Evolutionary conservation across 306 rosid genomes (phyloP).

Genomic region (Casuarina equisetifolia): DNA sequence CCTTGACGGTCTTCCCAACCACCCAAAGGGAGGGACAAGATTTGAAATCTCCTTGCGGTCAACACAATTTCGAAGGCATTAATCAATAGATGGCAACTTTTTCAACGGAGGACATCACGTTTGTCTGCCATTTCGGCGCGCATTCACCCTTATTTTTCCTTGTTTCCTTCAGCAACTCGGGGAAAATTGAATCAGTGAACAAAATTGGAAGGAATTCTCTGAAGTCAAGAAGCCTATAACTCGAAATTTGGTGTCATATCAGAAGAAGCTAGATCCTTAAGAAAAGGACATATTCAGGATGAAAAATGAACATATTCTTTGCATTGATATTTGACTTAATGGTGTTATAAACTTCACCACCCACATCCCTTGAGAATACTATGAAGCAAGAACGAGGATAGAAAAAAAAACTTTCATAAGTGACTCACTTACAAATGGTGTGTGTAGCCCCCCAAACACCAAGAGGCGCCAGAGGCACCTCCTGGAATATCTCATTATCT

Average conservation of each 20-base stretch:
- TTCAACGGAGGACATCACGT: no score
- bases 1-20: no score
- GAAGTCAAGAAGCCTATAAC: no score
- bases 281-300: background rate
- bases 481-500: constrained; percentile 40
- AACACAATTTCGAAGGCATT: no score
- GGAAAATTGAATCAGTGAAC: no score
- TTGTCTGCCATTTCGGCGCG: no score
- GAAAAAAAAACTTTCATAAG: constrained; percentile 11
- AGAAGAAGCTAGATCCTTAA: background rate
- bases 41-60: no score
- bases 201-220: no score
- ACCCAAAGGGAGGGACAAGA: no score
- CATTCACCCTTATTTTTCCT: no score
- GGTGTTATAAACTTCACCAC: constrained; percentile 42
- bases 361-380: constrained; percentile 44
- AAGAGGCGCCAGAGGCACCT: constrained; percentile 49
- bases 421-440: constrained; percentile 28
- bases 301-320: constrained; percentile 22
- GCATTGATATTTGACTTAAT: constrained; percentile 38
- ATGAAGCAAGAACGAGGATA: constrained; percentile 29
- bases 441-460: constrained; percentile 41
- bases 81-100: no score
- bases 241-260: background rate
- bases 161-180: no score